Evolutionary conservation across 1,284 basidiomycete genomes (phyloP).

Genomic region (Exsudoporus floridanus): DNA sequence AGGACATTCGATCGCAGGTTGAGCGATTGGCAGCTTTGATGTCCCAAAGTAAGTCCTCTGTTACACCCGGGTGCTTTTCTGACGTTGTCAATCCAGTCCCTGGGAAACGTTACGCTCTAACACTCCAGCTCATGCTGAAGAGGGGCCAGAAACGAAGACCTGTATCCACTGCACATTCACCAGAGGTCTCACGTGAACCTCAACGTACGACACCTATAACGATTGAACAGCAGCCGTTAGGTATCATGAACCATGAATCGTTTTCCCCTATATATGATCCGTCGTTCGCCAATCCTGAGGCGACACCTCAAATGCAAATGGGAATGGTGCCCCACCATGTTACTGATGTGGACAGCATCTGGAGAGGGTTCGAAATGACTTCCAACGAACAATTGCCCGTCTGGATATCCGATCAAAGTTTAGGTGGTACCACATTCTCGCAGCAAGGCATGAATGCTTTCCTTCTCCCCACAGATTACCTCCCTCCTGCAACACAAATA

Average conservation of each 20-base stretch:
- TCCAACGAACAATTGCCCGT: conserved; percentile 73
- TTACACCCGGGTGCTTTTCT: conserved; percentile 8
- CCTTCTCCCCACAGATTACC: conserved; percentile 70
- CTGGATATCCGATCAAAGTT: conserved; percentile 78
- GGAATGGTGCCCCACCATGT: conserved; percentile 37
- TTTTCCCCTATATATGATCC: conserved; percentile 39
- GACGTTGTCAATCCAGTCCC: conserved; percentile 56
- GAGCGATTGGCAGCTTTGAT: conserved; percentile 75
- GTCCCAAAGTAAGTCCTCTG: conserved; percentile 60
- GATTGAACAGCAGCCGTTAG: conserved; percentile 29
- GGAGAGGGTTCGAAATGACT: conserved; percentile 69
- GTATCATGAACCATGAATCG: conserved; percentile 28
- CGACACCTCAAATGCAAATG: conserved; percentile 36
- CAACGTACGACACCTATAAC: conserved; percentile 43
- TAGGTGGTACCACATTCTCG: conserved; percentile 70
- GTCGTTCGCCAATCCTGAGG: conserved; percentile 49
- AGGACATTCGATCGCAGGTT: conserved; percentile 73
- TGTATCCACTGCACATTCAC: conserved; percentile 57
- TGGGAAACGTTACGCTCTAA: conserved; percentile 85
- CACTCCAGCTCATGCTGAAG: conserved; percentile 84
- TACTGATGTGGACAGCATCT: conserved; percentile 68
- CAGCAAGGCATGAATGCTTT: conserved; percentile 83
- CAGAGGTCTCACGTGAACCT: conserved; percentile 51
- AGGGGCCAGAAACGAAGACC: conserved; percentile 69
- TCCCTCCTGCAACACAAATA: conserved; percentile 67